Percentiles rank a stretch among this genome's conserved stretches.
phyloP scores from a whole-genome alignment of 176 grass and related monocot genomes.

The Urochloa ruziziensis region DNA sequence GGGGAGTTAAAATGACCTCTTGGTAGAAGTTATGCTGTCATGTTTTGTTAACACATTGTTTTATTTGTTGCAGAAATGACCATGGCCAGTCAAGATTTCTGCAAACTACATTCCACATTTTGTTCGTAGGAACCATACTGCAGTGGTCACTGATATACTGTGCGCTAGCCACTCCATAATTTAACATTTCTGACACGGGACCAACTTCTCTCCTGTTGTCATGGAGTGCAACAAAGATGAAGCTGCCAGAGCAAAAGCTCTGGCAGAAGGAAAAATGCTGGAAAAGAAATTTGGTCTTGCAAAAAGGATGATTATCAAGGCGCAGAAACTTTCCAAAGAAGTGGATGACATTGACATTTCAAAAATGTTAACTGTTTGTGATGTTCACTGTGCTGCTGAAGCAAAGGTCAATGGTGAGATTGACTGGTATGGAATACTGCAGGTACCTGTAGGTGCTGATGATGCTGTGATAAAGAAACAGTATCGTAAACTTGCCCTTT shows the following conservation, averaged over 20 bases:
- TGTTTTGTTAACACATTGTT: conserved; percentile 21
- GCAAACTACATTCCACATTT: background rate
- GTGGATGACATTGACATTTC: conserved; percentile 55
- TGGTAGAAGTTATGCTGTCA: background rate
- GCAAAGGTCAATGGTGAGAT: conserved; percentile 64
- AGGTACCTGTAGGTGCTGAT: conserved; percentile 59
- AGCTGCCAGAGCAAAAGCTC: conserved; percentile 60
- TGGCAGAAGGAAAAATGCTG: conserved; percentile 70
- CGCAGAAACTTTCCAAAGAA: conserved; percentile 59
- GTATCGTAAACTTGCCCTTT: conserved; percentile 78
- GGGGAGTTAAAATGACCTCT: background rate
- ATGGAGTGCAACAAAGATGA: conserved; percentile 98
- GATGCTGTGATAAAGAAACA: conserved; percentile 72
- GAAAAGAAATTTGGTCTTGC: conserved; percentile 73
- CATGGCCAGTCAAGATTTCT: background rate
- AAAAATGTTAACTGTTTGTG: conserved; percentile 85
- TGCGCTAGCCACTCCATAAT: background rate
- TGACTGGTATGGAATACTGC: conserved; percentile 92
- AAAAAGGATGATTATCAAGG: conserved; percentile 69
- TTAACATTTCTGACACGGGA: background rate
- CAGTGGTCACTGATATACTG: background rate
- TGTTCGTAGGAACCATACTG: background rate
- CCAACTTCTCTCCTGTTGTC: conserved; percentile 19
- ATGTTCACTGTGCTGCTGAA: conserved; percentile 67
- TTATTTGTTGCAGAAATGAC: conserved; percentile 15